phyloP scores from a whole-genome alignment of 2,329 filamentous ascomycete species.

The Clonostachys byssicola region DNA sequence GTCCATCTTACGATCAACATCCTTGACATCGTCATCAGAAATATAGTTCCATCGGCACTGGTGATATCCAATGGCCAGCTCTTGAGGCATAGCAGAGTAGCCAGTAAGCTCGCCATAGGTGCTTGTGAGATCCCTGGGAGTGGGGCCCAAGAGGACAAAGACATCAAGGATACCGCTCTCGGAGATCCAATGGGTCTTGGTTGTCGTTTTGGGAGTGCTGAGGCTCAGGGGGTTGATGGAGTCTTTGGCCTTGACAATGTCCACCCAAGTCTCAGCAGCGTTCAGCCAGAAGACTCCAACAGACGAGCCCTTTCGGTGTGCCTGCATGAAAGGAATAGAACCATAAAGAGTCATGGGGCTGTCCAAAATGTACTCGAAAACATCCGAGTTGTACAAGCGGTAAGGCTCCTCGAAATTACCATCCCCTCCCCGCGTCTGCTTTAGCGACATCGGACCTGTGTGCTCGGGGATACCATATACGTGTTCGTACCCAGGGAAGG shows the following conservation, averaged over 20 bases:
- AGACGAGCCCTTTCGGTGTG: conserved; percentile 87
- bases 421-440: conserved; percentile 83
- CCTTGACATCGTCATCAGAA: conserved; percentile 92
- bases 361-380: conserved; percentile 96
- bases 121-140: conserved; percentile 74
- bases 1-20: conserved; percentile 95
- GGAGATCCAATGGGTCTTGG: conserved; percentile 94
- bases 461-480: conserved; percentile 96
- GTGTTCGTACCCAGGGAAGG: conserved; percentile 86
- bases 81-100: conserved; percentile 84
- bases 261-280: conserved; percentile 94
- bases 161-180: conserved; percentile 86
- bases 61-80: conserved; percentile 90
- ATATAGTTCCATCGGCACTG: conserved; percentile 99
- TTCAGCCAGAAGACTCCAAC: conserved; percentile 98
- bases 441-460: conserved; percentile 80
- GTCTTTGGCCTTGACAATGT: conserved; percentile 78
- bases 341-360: conserved; percentile 98
- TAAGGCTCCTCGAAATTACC: conserved; percentile 88
- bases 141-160: conserved; percentile 91
- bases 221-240: conserved; percentile 74
- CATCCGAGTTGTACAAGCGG: conserved; percentile 91
- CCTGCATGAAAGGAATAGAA: conserved; percentile 97
- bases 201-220: conserved; percentile 68
- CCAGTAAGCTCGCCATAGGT: conserved; percentile 88